Evolutionary conservation across 371 early-diverging fungal genomes (phyloP), one percentile per base, ranked within the genome.

Genomic region (Caulochytrium protostelioides): DNA sequence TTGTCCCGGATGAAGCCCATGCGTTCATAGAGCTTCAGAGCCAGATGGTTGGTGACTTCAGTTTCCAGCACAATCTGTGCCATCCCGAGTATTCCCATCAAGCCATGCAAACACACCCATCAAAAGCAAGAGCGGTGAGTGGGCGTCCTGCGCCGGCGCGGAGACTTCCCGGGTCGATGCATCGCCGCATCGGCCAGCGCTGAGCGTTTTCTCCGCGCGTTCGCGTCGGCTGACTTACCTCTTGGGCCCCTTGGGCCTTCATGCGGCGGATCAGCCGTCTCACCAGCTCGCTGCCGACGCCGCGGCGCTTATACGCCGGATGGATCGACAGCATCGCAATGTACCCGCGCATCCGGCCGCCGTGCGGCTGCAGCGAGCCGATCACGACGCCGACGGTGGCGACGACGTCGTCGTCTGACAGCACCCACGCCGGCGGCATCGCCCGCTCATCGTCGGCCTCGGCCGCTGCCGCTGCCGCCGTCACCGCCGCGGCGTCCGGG

Each of bases 251-350:
- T 38, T 59, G 52, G 12, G 54, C 47, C 29, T 63, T 65, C 89
- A 91, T 85, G n/a, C 14, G 66, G 66, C 4, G 58, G 47, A 10
- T 87, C 57, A 0, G 83, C 76, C 47, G 46, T 58, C 23, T 68
- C 0, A 89, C 90, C 15, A 91, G 52, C n/a, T 29, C 25, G 22
- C 35, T 52, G 24, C 79, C 91, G 23, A 91, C 81, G 9, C 79
- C 74, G 8, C 55, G 65, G 45, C 81, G 78, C 22, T 92, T 57
- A 41, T 74, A 77, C 19, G 59, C 53, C 32, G 67, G 72, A 9
- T 65, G 67, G 5, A 91, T 90, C 0, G 85, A 89, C 25, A 95
- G 61, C 95, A 95, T 95, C 35, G 77, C 95, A 37, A 95, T 92
- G 47, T 95, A 95, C 0, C 95, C 95, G 17, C 92, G 62, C 22